phyloP scores from a whole-genome alignment of 805 yeast species.

The Blastobotrys terrestris region DNA sequence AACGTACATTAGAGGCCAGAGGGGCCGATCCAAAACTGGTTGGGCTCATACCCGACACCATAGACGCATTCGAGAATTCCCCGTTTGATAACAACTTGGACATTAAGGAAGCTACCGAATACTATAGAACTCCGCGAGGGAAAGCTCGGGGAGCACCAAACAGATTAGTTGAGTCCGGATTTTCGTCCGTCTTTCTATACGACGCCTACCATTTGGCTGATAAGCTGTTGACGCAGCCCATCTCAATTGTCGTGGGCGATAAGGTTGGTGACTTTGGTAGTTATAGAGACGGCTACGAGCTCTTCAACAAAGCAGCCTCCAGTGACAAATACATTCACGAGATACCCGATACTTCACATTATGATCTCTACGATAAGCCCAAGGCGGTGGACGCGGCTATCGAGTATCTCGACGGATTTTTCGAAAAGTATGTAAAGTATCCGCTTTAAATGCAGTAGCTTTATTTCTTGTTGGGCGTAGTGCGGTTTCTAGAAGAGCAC shows the following conservation, averaged over 20 bases:
- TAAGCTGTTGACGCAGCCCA: conserved; percentile 10
- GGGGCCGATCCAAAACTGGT: neutral
- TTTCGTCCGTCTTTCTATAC: neutral
- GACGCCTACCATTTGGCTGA: conserved; percentile 11
- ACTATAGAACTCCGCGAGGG: conserved; percentile 15
- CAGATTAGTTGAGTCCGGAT: neutral
- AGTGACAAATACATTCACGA: conserved; percentile 3
- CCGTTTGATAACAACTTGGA: conserved; percentile 1
- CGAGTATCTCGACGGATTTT: neutral
- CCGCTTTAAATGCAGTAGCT: neutral
- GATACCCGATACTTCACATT: conserved; percentile 9
- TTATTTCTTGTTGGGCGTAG: too few species aligned
- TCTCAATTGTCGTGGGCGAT: conserved; percentile 7
- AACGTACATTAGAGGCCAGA: neutral
- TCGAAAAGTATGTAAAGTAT: neutral
- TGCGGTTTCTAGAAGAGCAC: too few species aligned
- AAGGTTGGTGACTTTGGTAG: neutral
- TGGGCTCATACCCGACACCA: neutral
- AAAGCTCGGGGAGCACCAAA: conserved; percentile 1
- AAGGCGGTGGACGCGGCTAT: conserved; percentile 4
- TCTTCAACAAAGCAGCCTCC: neutral
- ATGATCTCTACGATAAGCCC: conserved; percentile 13
- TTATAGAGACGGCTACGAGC: conserved; percentile 6
- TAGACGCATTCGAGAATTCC: neutral
- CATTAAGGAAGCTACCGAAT: conserved; percentile 14